Evolutionary conservation across 2,329 filamentous ascomycete species (phyloP).

Genomic region (Fusarium pseudocircinatum): DNA sequence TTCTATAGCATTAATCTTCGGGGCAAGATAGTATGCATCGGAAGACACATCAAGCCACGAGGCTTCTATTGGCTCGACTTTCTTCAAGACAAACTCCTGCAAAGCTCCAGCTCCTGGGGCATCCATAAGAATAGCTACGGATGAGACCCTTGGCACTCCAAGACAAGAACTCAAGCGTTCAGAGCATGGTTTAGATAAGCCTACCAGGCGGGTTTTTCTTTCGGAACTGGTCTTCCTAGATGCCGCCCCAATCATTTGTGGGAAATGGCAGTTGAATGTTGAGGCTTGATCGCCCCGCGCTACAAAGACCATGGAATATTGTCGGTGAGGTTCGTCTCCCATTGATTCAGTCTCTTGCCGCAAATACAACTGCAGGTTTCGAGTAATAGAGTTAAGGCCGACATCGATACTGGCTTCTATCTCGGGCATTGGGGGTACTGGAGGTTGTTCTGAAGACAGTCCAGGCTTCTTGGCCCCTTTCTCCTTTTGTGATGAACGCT

Average conservation of each 20-base stretch:
- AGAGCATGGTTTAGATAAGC: slow-evolving; percentile 69
- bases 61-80: slow-evolving; percentile 62
- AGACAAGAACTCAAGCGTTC: slow-evolving; percentile 65
- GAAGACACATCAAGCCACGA: slow-evolving; percentile 58
- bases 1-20: slow-evolving; percentile 49
- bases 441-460: slow-evolving; percentile 37
- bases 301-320: slow-evolving; percentile 67
- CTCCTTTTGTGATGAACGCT: slow-evolving; percentile 63
- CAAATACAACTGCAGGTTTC: slow-evolving; percentile 61
- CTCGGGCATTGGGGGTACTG: slow-evolving; percentile 56
- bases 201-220: slow-evolving; percentile 65
- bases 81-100: slow-evolving; percentile 62
- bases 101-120: slow-evolving; percentile 68
- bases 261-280: slow-evolving; percentile 68
- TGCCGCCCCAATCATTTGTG: slow-evolving; percentile 62
- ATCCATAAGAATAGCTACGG: slow-evolving; percentile 66
- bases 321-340: background rate
- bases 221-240: slow-evolving; percentile 53
- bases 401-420: slow-evolving; percentile 68
- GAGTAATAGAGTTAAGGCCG: slow-evolving; percentile 71
- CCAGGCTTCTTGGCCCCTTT: slow-evolving; percentile 47
- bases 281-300: slow-evolving; percentile 66
- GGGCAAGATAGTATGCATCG: slow-evolving; percentile 43
- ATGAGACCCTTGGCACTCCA: slow-evolving; percentile 71
- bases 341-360: background rate